phyloP scores from a whole-genome alignment of 257 asterid species.

The Leonotis leonurus region DNA sequence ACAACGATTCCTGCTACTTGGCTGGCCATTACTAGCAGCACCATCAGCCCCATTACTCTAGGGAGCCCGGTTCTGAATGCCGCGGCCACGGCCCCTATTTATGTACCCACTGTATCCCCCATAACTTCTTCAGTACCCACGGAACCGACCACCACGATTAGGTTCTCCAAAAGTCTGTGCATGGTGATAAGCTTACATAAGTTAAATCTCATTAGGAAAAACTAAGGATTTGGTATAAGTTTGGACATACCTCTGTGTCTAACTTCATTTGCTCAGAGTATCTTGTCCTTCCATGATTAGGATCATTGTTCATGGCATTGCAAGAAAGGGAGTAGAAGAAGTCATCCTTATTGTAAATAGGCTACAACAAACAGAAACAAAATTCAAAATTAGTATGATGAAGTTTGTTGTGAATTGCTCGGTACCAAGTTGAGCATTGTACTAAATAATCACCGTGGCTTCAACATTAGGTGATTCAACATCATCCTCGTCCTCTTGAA shows the following conservation, averaged over 20 bases:
- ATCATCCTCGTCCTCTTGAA: constrained; percentile 42
- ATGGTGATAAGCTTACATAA: constrained; percentile 3
- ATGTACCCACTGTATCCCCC: constrained; percentile 43
- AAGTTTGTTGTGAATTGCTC: neutral
- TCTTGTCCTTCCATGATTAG: constrained; percentile 62
- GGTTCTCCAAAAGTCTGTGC: constrained; percentile 90
- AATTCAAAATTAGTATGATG: neutral
- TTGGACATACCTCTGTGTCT: constrained; percentile 66
- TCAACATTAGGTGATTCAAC: constrained; percentile 53
- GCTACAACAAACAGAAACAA: constrained; percentile 34
- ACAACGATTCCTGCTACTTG: constrained; percentile 21
- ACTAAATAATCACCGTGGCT: constrained; percentile 36
- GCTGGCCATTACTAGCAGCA: neutral
- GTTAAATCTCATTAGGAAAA: neutral
- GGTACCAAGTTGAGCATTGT: neutral
- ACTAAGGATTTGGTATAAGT: neutral
- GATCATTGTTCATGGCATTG: constrained; percentile 39
- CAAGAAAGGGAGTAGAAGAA: constrained; percentile 80
- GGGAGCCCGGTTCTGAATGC: constrained; percentile 30
- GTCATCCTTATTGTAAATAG: constrained; percentile 83
- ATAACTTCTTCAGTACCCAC: constrained; percentile 67
- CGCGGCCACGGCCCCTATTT: constrained; percentile 50
- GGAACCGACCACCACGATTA: constrained; percentile 68
- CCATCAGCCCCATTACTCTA: constrained; percentile 17
- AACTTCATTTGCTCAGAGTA: constrained; percentile 92